Evolutionary conservation across 2,329 filamentous ascomycete species (phyloP), one percentile per base, ranked within the genome.

Genomic region (Zasmidium citrigriseum): DNA sequence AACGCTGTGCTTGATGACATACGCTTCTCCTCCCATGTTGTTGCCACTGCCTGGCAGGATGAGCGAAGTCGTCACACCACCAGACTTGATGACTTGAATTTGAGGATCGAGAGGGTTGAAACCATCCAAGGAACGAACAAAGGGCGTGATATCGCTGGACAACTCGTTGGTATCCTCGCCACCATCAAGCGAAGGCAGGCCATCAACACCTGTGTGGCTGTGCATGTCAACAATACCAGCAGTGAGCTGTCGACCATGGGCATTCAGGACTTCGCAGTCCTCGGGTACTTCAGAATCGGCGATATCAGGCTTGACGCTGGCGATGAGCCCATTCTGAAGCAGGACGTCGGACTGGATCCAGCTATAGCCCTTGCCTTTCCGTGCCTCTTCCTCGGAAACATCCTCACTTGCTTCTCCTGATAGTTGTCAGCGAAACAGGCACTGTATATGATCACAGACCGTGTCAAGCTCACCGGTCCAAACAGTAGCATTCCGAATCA

Each of bases 171-270:
- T 78, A 63, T 90, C 88, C 0, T 78, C 75, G 59, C 79, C 83
- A 18, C 83, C 85, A 1, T 65, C 56, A 1, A 88, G 76, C 1
- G 68, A 70, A 0, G 87, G 86, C n/a, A 89, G 72, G 16, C 81
- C 77, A 25, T 80, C 77, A 0, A 88, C 82, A 7, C 86, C 85
- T 1, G 85, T 80, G 68, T 90, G 88, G 29, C 82, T 86, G 72
- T 90, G 87, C 85, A 89, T 89, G 67, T 90, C 88, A 49, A 90
- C 84, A 64, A 90, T 85, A 16, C 87, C 88, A 7, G 80, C 79
- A 0, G 88, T 90, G 20, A 90, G 75, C 57, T 80, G 84, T 2
- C 85, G 81, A 1, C 87, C 86, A 23, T 79, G 70, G 3, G 85
- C 86, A 54, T 89, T 78, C 69, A 80, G 87, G 9, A 86, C 67